A percentile compares a stretch with the other conserved stretches of the same genome.
Conservation (phyloP, 2,329 filamentous ascomycete species). For the Trichoderma semiorbis region DNA sequence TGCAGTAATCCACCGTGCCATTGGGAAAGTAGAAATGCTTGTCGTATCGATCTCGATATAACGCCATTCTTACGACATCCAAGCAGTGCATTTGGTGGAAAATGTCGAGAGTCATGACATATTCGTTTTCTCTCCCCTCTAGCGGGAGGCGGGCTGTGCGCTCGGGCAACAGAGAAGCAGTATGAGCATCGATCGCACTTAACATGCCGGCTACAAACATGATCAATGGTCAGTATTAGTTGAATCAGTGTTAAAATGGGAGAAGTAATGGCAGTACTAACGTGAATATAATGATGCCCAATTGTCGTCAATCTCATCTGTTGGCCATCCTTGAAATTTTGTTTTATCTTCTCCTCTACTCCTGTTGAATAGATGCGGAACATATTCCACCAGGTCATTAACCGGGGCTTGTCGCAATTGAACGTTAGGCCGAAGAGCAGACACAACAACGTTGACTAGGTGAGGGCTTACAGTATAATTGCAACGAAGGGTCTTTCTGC, state of each 20-base stretch:
- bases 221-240: background rate
- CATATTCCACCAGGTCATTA: background rate
- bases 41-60: background rate
- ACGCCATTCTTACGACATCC: background rate
- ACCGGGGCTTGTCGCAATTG: background rate
- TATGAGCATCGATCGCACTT: background rate
- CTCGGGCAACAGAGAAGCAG: background rate
- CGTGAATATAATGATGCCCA: background rate
- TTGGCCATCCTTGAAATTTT: background rate
- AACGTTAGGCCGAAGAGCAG: background rate
- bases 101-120: background rate
- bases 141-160: background rate
- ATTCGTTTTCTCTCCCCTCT: background rate
- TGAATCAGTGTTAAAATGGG: background rate
- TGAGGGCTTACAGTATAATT: background rate
- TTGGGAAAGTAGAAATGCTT: background rate
- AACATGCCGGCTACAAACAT: background rate
- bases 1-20: background rate
- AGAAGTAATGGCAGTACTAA: background rate
- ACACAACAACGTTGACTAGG: background rate
- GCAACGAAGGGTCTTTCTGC: background rate
- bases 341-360: background rate
- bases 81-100: background rate
- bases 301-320: background rate
- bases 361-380: background rate